These are phyloP conservation scores for Tulasnella sp. DNA, from an alignment of 768 basidiomycete genomes.

Conservation along the genomic window DNA sequence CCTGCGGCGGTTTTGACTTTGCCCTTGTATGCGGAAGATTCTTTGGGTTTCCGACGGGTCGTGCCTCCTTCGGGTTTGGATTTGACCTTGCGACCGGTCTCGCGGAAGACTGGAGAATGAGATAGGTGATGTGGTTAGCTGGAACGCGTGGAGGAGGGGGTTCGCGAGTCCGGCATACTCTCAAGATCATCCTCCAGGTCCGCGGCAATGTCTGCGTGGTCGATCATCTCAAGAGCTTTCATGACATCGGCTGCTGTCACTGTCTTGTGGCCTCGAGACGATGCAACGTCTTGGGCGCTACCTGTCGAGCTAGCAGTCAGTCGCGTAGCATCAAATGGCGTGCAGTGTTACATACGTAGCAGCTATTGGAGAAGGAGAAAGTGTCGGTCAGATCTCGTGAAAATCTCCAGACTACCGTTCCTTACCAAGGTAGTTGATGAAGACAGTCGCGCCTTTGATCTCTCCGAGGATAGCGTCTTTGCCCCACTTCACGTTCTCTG, in stretches of 20 bases:
- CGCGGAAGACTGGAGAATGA: background rate
- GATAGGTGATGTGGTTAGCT: background rate
- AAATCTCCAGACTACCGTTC: conserved; percentile 16
- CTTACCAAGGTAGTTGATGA: conserved; percentile 89
- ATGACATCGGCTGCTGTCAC: conserved; percentile 88
- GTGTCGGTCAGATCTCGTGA: conserved; percentile 12
- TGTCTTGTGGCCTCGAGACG: conserved; percentile 79
- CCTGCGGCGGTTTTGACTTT: background rate
- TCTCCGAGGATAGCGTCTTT: conserved; percentile 85
- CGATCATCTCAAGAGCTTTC: conserved; percentile 74
- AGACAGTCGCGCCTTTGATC: conserved; percentile 86
- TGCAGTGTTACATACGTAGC: conserved; percentile 42
- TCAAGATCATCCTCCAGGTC: conserved; percentile 60
- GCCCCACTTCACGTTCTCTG: conserved; percentile 79
- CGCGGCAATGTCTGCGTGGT: conserved; percentile 65
- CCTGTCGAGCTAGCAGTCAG: background rate
- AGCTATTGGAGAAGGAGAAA: conserved; percentile 35
- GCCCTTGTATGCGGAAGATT: background rate
- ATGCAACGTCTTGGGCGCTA: conserved; percentile 85
- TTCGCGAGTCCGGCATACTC: conserved; percentile 42
- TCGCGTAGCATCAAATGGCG: background rate
- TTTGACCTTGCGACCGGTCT: background rate
- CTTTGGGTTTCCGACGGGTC: background rate
- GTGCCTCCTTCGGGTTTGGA: background rate
- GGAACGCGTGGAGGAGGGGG: background rate